Percentiles rank a stretch among this genome's conserved stretches.
phyloP scores from a whole-genome alignment of 2,329 filamentous ascomycete genomes.

The Colletotrichum tofieldiae region DNA sequence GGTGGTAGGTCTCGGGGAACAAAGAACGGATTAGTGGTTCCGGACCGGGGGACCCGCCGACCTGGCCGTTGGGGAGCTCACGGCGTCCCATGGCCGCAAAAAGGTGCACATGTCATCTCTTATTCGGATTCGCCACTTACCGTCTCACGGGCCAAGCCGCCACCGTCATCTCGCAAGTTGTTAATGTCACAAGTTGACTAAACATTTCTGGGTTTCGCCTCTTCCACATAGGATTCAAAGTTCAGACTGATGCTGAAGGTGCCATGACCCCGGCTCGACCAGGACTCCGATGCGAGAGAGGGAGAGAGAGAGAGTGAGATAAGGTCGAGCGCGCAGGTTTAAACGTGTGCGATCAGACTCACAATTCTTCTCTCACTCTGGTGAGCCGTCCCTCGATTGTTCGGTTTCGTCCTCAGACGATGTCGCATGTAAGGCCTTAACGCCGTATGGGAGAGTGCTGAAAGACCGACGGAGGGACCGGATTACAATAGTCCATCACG shows the following conservation, averaged over 20 bases:
- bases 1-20: background rate
- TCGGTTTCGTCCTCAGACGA: constrained; percentile 37
- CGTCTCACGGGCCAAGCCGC: constrained; percentile 27
- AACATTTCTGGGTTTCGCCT: constrained; percentile 28
- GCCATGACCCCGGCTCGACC: constrained; percentile 26
- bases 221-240: constrained; percentile 26
- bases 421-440: constrained; percentile 22
- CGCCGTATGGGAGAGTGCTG: constrained; percentile 9
- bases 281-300: constrained; percentile 34
- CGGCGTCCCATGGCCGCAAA: background rate
- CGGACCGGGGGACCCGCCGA: background rate
- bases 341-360: constrained; percentile 33
- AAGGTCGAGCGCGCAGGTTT: constrained; percentile 10
- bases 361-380: background rate
- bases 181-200: constrained; percentile 22
- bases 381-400: constrained; percentile 9
- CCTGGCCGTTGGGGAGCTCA: background rate
- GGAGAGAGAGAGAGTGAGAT: background rate
- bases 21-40: background rate
- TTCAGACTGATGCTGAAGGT: constrained; percentile 34
- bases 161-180: constrained; percentile 9
- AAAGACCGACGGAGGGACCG: constrained; percentile 13
- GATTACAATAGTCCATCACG: constrained; percentile 17
- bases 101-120: constrained; percentile 30
- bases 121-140: constrained; percentile 28